Base-by-base conservation (phyloP, 1,284 basidiomycete species). In the Sporisorium iseilematis-ciliati region DNA sequence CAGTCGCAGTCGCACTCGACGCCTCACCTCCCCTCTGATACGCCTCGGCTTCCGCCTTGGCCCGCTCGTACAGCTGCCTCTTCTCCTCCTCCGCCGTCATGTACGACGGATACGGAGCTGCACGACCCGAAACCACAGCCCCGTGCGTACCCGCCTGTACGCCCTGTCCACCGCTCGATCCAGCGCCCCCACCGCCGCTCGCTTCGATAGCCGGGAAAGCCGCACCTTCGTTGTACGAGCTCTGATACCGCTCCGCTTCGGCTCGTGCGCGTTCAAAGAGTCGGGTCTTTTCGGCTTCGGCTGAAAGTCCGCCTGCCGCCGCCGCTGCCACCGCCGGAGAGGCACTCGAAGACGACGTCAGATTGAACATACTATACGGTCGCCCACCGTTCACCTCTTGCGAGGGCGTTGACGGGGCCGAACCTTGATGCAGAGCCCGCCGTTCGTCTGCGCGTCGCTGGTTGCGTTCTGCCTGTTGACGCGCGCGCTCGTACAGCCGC, bases 381-480 rank as follows among this genome's bases (percentile, higher is more conserved):
- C 74, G 31, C 46, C 65, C 58, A 1, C 57, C 60, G 21, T 65
- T 57, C 29, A 57, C 60, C 4, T 45, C 60, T 16, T 54, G 52
- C 40, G 63, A 50, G 20, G 63, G 53, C 14, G 52, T 52, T 0
- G 53, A 46, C 4, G 54, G 29, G n/a, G 45, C 57, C 14, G 38
- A 43, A 5, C 54, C 54, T 33, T 70, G 68, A 51, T 64, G 59
- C 2, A 57, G 53, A 3, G 66, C 71, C 3, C 75, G 66, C 35
- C 75, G 65, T 26, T 82, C 67, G 21, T 72, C 77, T 6, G 79
- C 81, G 3, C 73, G 60, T 3, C 77, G 55, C 41, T 84, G 82
- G 43, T 78, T 82, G 25, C 69, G 58, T 41, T 82, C 75, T 0
- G 82, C 82, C 66, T 83, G 82, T 48, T 77, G 65, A n/a, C 81